Evolutionary conservation across 2,329 filamentous ascomycete species (phyloP), one percentile per base, ranked within the genome.

Genomic region (Nothopassalora personata): DNA sequence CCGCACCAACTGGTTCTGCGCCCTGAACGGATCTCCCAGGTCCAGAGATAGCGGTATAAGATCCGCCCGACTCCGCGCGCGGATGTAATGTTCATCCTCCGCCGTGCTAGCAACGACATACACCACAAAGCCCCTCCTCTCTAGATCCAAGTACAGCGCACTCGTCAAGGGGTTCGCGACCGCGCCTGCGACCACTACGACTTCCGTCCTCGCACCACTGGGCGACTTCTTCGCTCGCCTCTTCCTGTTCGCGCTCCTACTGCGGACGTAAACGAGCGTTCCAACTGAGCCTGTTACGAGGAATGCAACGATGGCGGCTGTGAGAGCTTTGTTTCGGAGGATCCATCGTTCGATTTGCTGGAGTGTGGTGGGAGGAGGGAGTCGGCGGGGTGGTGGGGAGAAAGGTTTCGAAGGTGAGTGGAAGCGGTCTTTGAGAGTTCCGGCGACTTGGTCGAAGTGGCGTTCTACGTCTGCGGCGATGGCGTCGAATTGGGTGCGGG

Each of bases 91-190:
- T 73, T 97, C 91, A 66, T 97, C 93, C 68, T 96, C 90, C 60
- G 86, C 77, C n/a, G 86, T 90, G 64, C 86, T 88, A 68, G 91
- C 93, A 0, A 96, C 89, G 60, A 99, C 81, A 73, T 91, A 99
- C 57, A 97, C 90, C 61, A 97, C 89, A 73, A 95, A 97, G 4
- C 94, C 94, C 64, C 91, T 85, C 60, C 91, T 82, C 76, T 97
- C 94, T 66, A 99, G 80, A 71, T 99, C 94, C 51, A 92, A 76
- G 1, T 91, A 86, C 56, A 97, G 79, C 10, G 90, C 91, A 69
- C 87, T 88, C 6, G 91, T 93, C 70, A 97, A 81, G 15, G 92
- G 89, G 68, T 96, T 86, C 53, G 87, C 85, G 2, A 91, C 89
- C 19, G 90, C 91, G n/a, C 93, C 93, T 23, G 91, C 91, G 62